These are phyloP conservation scores for Eucalyptus regnans DNA, from an alignment of 345 rosid genomes.

Conservation along the genomic window DNA sequence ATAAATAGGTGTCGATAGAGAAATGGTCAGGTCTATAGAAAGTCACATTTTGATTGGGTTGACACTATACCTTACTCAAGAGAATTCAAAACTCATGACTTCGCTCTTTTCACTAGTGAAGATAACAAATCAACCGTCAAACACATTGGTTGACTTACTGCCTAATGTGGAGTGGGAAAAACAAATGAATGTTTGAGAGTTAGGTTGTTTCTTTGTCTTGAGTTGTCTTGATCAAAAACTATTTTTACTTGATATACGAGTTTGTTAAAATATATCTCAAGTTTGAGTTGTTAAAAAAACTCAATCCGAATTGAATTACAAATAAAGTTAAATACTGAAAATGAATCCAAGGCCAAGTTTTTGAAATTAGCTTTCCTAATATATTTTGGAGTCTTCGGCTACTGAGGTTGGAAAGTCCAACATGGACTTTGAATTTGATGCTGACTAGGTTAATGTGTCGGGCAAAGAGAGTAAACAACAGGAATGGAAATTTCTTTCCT, in stretches of 20 bases:
- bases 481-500: no score
- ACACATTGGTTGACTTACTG: neutral
- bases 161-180: neutral
- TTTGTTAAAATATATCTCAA: no score
- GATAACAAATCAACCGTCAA: neutral
- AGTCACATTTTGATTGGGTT: neutral
- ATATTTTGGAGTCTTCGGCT: neutral
- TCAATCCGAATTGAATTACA: no score
- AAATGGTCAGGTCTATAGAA: no score
- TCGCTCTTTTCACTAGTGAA: no score
- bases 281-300: no score
- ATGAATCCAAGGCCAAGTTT: neutral
- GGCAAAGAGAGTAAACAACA: no score
- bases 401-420: neutral
- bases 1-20: no score
- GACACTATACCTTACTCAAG: neutral
- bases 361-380: neutral
- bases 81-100: neutral
- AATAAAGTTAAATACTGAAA: no score
- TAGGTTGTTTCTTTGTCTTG: neutral
- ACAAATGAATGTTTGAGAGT: neutral
- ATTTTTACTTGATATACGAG: no score
- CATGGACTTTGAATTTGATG: neutral
- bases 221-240: neutral
- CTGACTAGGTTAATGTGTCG: no score